phyloP scores from a whole-genome alignment of 805 yeast species.

The Nakazawaea anatomiae region DNA sequence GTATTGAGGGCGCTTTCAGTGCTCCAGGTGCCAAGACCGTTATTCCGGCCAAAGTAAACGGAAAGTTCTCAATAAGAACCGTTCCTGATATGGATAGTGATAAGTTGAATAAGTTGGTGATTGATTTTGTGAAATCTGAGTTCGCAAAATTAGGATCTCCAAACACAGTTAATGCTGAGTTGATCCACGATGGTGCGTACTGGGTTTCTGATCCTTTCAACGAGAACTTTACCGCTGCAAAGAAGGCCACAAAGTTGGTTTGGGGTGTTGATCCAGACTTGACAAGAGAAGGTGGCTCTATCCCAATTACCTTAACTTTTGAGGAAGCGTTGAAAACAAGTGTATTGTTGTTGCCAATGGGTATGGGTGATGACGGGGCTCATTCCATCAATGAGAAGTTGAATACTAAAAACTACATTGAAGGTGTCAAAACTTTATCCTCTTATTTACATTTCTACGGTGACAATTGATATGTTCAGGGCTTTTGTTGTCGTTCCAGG shows the following conservation, averaged over 20 bases:
- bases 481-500: too few relatives aligned
- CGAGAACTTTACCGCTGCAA: constrained; percentile 89
- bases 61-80: constrained; percentile 95
- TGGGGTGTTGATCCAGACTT: constrained; percentile 95
- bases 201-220: constrained; percentile 96
- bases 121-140: constrained; percentile 58
- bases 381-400: constrained; percentile 96
- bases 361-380: constrained; percentile 99
- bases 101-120: constrained; percentile 73
- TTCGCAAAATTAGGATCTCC: constrained; percentile 71
- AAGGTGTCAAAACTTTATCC: constrained; percentile 89
- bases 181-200: constrained; percentile 92
- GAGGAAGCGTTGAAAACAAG: constrained; percentile 81
- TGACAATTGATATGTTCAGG: background rate
- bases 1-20: constrained; percentile 95
- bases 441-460: constrained; percentile 88
- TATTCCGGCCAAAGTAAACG: constrained; percentile 89
- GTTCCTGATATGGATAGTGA: constrained; percentile 88
- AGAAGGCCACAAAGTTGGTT: constrained; percentile 88
- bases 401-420: constrained; percentile 81
- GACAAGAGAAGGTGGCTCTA: constrained; percentile 98
- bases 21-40: constrained; percentile 97
- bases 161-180: constrained; percentile 64
- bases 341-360: constrained; percentile 91
- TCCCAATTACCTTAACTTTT: constrained; percentile 93